Conservation (phyloP, 1,284 basidiomycete species). For the Pyrrhoderma noxium region DNA sequence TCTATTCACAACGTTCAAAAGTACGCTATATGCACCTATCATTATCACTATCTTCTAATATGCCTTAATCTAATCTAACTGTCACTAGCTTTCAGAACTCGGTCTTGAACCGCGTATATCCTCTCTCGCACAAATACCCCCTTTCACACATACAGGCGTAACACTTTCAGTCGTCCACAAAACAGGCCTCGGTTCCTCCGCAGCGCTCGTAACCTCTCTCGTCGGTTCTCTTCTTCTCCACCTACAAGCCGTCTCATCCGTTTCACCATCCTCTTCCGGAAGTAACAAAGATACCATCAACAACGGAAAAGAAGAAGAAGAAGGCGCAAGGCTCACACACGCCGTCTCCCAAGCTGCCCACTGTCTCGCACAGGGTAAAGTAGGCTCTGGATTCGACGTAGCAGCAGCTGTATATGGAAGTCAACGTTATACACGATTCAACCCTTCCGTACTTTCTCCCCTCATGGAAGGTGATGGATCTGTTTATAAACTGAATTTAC, state of each 20-base stretch:
- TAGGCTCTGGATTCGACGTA: constrained; percentile 97
- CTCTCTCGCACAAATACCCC: constrained; percentile 59
- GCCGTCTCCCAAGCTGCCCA: constrained; percentile 95
- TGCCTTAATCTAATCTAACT: background rate
- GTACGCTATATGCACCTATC: constrained; percentile 34
- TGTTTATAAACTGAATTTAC: constrained; percentile 26
- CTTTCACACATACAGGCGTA: constrained; percentile 71
- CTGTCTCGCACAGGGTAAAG: constrained; percentile 95
- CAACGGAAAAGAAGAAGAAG: too few species aligned
- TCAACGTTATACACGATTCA: constrained; percentile 89
- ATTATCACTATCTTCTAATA: constrained; percentile 2
- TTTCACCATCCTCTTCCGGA: constrained; percentile 37
- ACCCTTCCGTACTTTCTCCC: constrained; percentile 58
- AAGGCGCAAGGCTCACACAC: constrained; percentile 61
- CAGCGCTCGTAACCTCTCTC: constrained; percentile 93
- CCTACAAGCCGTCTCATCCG: constrained; percentile 53
- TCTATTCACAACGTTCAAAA: constrained; percentile 90
- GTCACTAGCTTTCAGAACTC: constrained; percentile 49
- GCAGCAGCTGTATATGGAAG: constrained; percentile 92
- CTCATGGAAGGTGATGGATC: constrained; percentile 54
- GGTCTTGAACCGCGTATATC: constrained; percentile 51
- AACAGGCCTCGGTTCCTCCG: constrained; percentile 95
- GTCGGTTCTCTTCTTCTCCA: constrained; percentile 82
- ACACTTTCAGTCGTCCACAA: constrained; percentile 84
- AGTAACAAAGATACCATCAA: too few species aligned